A percentile compares a stretch with the other conserved stretches of the same genome.
phyloP scores from a whole-genome alignment of 805 yeast genomes.

The Candida orba region DNA sequence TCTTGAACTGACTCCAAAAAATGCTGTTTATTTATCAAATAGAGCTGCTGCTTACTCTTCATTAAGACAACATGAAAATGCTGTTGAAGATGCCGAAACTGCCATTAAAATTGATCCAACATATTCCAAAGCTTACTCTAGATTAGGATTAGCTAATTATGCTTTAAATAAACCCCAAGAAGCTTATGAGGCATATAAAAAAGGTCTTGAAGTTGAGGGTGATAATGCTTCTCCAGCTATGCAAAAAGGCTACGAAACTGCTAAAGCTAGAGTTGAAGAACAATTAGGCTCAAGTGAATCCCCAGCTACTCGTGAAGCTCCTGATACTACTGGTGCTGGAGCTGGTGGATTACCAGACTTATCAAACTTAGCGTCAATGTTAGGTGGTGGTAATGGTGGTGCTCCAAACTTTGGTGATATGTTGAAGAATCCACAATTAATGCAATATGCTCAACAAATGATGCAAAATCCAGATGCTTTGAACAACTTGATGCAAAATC shows the following conservation, averaged over 20 bases:
- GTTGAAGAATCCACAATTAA: constrained; percentile 86
- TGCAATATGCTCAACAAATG: constrained; percentile 82
- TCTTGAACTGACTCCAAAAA: constrained; percentile 56
- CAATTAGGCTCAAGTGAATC: constrained; percentile 39
- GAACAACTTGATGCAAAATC: constrained; percentile 69
- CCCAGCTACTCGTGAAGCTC: constrained; percentile 12
- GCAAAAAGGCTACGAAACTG: constrained; percentile 91
- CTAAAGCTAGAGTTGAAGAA: constrained; percentile 79
- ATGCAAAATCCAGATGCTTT: constrained; percentile 82
- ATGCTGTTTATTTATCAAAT: constrained; percentile 84
- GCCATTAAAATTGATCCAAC: constrained; percentile 74
- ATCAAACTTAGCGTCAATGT: constrained; percentile 38
- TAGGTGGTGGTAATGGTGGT: constrained; percentile 60
- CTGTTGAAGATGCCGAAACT: constrained; percentile 74
- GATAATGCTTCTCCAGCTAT: constrained; percentile 78
- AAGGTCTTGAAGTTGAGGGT: constrained; percentile 85
- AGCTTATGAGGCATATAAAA: constrained; percentile 83
- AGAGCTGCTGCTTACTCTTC: constrained; percentile 97
- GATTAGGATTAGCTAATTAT: constrained; percentile 89
- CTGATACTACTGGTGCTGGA: constrained; percentile 22
- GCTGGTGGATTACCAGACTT: constrained; percentile 65
- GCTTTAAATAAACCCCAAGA: constrained; percentile 92
- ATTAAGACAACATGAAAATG: constrained; percentile 60
- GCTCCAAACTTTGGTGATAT: constrained; percentile 61
- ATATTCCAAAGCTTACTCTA: constrained; percentile 89